Evolutionary conservation across 106 monocot genomes (phyloP), one percentile per base, ranked within the genome.

Genomic region (Gastrodia elata): DNA sequence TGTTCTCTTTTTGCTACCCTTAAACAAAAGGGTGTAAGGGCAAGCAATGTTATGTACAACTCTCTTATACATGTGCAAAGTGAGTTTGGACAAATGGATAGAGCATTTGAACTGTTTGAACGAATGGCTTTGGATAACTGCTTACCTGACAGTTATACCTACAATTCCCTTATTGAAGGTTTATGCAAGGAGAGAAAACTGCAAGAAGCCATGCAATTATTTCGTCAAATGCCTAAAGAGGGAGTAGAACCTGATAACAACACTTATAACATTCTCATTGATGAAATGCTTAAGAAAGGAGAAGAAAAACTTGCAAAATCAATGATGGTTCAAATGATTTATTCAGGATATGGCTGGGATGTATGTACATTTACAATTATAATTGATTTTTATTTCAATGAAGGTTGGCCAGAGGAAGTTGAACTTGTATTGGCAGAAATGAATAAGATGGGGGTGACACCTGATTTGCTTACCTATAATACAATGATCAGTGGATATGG

Each of bases 401-500:
- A 77, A 58, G 77, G 77, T 57, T 70, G 40, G 77, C 16, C 71
- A 44, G 70, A 59, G 16, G 77, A 77, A 9, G 58, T 70, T 70
- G 70, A 70, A 59, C 24, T 70, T 41, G 3, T 58, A 33, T 57
- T 77, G 70, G 40, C 20, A n/a, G 58, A 77, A 57, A 77, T 77
- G 77, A 59, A 77, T 41, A 59, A n/a, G 16, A 48, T 30, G 39
- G 69, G 49, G 4, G 52, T 58, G 8, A 39, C 38, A 13, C 77
- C 77, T 34, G 77, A 77, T 71, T 77, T 39, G 38, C 26, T 56
- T 52, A 55, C 77, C 30, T 77, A 71, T 71, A 70, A 77, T 70
- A 70, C 40, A 58, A 33, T 77, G 40, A 77, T 77, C 30, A 25
- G 39, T 71, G 77, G 77, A 6, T 70, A 70, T 71, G 70, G 70